A percentile compares a stretch with the other conserved stretches of the same genome.
phyloP scores from a whole-genome alignment of 345 rosid species.

The Aquilaria yunnanensis region DNA sequence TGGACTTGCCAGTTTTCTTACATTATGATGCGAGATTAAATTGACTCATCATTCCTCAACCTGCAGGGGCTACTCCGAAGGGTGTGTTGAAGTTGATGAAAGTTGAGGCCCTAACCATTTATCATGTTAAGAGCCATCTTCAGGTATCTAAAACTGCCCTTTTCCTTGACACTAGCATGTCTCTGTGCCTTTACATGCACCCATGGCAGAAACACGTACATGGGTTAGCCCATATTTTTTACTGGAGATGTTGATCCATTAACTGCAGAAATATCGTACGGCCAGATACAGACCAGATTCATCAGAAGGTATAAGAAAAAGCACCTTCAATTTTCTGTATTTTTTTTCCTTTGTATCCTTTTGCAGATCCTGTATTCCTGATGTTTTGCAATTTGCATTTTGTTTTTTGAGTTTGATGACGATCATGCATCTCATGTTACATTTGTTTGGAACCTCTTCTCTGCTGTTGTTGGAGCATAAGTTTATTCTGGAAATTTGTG shows the following conservation, averaged over 20 bases:
- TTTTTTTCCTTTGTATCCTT: background rate
- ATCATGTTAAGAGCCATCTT: constrained; percentile 91
- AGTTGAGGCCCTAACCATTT: constrained; percentile 78
- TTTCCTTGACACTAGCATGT: background rate
- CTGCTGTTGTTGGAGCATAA: too few relatives aligned
- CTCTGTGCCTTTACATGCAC: background rate
- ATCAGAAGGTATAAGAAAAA: constrained; percentile 52
- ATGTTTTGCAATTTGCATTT: too few relatives aligned
- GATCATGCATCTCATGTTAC: too few relatives aligned
- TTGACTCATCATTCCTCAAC: constrained; percentile 20
- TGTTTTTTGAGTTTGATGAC: too few relatives aligned
- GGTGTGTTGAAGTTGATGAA: constrained; percentile 87
- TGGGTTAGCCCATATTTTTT: constrained; percentile 15
- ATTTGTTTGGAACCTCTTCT: too few relatives aligned
- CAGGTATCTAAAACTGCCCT: constrained; percentile 43
- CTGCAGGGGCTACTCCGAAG: constrained; percentile 89
- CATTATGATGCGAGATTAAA: constrained; percentile 10
- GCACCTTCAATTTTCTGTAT: constrained; percentile 8
- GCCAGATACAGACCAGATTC: constrained; percentile 70
- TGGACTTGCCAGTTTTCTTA: background rate
- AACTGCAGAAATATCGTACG: constrained; percentile 84
- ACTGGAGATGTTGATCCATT: constrained; percentile 16
- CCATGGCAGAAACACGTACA: background rate
- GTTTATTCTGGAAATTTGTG: too few relatives aligned
- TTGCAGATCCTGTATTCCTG: too few relatives aligned